Evolutionary conservation across 2,329 filamentous ascomycete genomes (phyloP), one percentile per base, ranked within the genome.

Genomic region (Aspergillus brasiliensis): DNA sequence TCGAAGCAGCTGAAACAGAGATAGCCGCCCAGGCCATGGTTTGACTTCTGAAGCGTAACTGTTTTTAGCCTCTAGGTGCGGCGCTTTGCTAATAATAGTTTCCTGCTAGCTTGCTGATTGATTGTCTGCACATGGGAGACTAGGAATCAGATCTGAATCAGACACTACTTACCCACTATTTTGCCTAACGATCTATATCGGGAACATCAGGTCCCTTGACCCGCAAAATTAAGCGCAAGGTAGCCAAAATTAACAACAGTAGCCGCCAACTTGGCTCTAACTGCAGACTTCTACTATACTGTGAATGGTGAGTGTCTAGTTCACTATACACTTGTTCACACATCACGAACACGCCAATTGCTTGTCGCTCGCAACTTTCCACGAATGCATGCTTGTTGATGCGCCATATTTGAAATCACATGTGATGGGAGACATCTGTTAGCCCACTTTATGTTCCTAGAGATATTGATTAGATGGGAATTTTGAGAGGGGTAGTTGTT

Each of bases 171-270:
- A n/a, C 48, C 13, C 25, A 27, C 25, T 27, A 27, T 38, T 5
- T n/a, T 15, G 5, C 34, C n/a, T n/a, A 15, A 6, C 25, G 25
- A 34, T 11, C 7, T 52, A 38, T 21, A 23, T 6, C 25, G 27
- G 17, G 46, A 10, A 15, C 7, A 48, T 48, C 46, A 48, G 21
- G 27, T n/a, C 15, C 46, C 21, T 47, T 25, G 10, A 28, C 23
- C 15, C 8, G 27, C 21, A 21, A 17, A 15, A 27, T 47, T 52
- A 46, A 52, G 58, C 46, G 42, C 58, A 54, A 5, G 51, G 21
- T 19, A 48, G 40, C 49, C 61, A 59, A 56, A 63, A 65, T 65
- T 65, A 65, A 61, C 55, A 63, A 57, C 59, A 38, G 13, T 38
- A 38, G 15, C 34, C 34, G 34, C 34, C 13, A 8, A 27, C 25